A percentile compares a stretch with the other conserved stretches of the same genome.
These are phyloP conservation scores for Beauveria asiatica DNA, from an alignment of 2,329 filamentous ascomycete species.

Conservation along the genomic window DNA sequence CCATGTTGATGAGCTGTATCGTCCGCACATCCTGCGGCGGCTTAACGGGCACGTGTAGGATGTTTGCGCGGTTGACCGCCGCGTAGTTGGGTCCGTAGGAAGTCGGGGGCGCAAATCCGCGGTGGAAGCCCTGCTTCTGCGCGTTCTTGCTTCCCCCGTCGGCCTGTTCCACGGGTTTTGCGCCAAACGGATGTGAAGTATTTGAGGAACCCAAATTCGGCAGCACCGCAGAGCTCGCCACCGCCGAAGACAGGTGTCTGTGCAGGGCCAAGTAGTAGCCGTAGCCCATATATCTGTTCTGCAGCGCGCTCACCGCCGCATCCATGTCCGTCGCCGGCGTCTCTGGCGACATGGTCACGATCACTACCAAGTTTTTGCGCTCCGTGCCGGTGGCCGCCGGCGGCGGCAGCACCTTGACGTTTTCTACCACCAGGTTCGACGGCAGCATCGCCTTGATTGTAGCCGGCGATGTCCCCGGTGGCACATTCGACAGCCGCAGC, in stretches of 20 bases:
- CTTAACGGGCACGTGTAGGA: conserved; percentile 63
- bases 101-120: conserved; percentile 67
- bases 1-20: conserved; percentile 78
- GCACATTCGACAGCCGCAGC: conserved; percentile 51
- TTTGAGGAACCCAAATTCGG: conserved; percentile 27
- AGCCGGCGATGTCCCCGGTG: conserved; percentile 50
- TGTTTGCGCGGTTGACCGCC: conserved; percentile 34
- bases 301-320: conserved; percentile 63
- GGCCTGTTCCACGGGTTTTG: conserved; percentile 50
- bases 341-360: conserved; percentile 72
- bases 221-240: conserved; percentile 36
- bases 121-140: conserved; percentile 36
- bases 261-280: conserved; percentile 76
- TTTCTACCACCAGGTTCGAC: conserved; percentile 56
- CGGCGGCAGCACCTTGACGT: conserved; percentile 60
- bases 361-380: conserved; percentile 64
- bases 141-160: conserved; percentile 25
- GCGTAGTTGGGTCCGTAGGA: conserved; percentile 48
- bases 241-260: conserved; percentile 71
- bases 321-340: conserved; percentile 81
- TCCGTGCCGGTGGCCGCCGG: conserved; percentile 43
- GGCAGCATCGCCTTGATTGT: conserved; percentile 52
- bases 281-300: conserved; percentile 77
- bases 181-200: conserved; percentile 64
- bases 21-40: conserved; percentile 70